phyloP scores from a whole-genome alignment of 2,329 filamentous ascomycete genomes.

The Orbilia javanica region DNA sequence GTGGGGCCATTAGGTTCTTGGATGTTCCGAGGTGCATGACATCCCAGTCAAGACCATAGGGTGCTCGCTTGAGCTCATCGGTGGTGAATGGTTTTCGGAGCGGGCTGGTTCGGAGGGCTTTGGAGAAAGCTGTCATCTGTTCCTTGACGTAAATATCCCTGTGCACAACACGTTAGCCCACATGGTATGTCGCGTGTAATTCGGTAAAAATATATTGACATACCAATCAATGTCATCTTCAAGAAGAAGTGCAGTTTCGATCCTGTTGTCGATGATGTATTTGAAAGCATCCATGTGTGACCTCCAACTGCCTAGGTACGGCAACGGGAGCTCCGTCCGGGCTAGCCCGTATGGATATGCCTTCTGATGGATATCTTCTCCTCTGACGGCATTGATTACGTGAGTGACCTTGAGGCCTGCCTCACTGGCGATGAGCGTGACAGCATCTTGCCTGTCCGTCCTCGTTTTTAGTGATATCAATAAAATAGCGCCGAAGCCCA shows the following conservation, averaged over 20 bases:
- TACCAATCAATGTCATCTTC: slow-evolving; percentile 58
- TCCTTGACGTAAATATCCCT: slow-evolving; percentile 57
- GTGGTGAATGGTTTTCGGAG: slow-evolving; percentile 49
- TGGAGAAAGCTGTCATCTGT: slow-evolving; percentile 43
- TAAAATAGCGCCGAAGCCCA: slow-evolving; percentile 52
- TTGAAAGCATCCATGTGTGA: slow-evolving; percentile 57
- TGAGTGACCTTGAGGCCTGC: slow-evolving; percentile 42
- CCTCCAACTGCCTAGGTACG: slow-evolving; percentile 56
- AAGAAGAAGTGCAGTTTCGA: slow-evolving; percentile 49
- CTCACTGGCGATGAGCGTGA: slow-evolving; percentile 44
- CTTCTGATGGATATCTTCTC: slow-evolving; percentile 53
- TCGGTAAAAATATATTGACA: background rate
- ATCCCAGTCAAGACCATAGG: slow-evolving; percentile 58
- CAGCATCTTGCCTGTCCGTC: slow-evolving; percentile 54
- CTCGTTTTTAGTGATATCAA: slow-evolving; percentile 53
- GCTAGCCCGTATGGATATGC: slow-evolving; percentile 51
- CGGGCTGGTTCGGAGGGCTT: slow-evolving; percentile 41
- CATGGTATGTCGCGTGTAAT: slow-evolving; percentile 2
- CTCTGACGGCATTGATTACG: slow-evolving; percentile 51
- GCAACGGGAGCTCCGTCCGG: slow-evolving; percentile 41
- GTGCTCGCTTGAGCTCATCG: slow-evolving; percentile 45
- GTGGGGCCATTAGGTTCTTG: slow-evolving; percentile 54
- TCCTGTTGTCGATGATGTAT: slow-evolving; percentile 54
- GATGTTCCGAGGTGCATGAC: slow-evolving; percentile 57
- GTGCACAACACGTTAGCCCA: slow-evolving; percentile 8